Evolutionary conservation across 179 eudicot genomes (phyloP).

Genomic region (Gypsophila paniculata): DNA sequence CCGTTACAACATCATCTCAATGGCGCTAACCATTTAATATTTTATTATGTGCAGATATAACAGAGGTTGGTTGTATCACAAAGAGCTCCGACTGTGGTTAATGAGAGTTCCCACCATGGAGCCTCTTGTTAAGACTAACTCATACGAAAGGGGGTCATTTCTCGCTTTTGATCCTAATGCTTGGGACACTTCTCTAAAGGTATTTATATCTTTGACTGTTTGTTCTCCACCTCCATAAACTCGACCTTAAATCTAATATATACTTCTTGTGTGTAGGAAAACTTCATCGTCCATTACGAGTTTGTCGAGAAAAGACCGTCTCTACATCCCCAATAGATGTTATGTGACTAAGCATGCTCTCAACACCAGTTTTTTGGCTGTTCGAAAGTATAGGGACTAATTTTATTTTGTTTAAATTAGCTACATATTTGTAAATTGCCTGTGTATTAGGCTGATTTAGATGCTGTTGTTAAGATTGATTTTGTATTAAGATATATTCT

Average conservation of each 20-base stretch:
- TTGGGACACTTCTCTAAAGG: constrained; percentile 75
- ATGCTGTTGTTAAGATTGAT: constrained; percentile 13
- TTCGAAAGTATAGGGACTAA: constrained; percentile 4
- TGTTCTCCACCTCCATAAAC: not conserved
- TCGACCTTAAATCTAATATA: not conserved
- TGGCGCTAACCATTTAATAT: constrained; percentile 2
- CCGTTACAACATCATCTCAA: not conserved
- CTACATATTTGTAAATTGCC: constrained; percentile 27
- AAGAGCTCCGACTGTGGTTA: constrained; percentile 59
- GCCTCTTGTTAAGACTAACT: constrained; percentile 59
- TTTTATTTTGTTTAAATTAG: constrained; percentile 20
- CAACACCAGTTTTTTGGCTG: constrained; percentile 18
- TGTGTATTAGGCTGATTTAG: constrained; percentile 24
- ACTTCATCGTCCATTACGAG: constrained; percentile 10
- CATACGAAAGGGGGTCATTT: constrained; percentile 72
- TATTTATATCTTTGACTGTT: constrained; percentile 15
- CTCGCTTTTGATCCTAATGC: constrained; percentile 64
- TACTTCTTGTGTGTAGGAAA: constrained; percentile 43
- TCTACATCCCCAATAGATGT: constrained; percentile 41
- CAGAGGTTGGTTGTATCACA: constrained; percentile 81
- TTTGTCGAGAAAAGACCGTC: constrained; percentile 58
- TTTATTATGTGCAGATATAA: constrained; percentile 41
- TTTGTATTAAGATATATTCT: not conserved
- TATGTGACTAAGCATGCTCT: constrained; percentile 12
- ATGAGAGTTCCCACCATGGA: constrained; percentile 55